A percentile compares a stretch with the other conserved stretches of the same genome.
These are phyloP conservation scores for Arxiozyma telluris DNA, from an alignment of 1,139 yeast species.

Conservation along the genomic window DNA sequence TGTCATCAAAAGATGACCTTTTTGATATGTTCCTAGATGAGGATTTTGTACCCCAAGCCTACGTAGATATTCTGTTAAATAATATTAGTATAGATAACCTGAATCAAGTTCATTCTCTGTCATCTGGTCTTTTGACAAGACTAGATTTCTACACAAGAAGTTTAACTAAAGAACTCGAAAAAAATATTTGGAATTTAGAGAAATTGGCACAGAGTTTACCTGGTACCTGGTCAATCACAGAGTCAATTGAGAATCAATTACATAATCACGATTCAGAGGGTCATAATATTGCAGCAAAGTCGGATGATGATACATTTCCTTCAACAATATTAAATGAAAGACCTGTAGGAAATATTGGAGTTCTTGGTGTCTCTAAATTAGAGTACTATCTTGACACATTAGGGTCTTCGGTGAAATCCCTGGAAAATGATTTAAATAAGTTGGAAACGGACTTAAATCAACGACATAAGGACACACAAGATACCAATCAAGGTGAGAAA, in stretches of 20 bases:
- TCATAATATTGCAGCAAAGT: background rate
- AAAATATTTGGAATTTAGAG: conserved; percentile 39
- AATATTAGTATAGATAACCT: conserved; percentile 21
- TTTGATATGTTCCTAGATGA: conserved; percentile 42
- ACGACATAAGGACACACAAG: conserved; percentile 9
- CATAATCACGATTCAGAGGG: background rate
- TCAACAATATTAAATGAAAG: background rate
- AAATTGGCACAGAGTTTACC: conserved; percentile 27
- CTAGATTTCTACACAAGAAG: conserved; percentile 55
- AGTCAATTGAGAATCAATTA: background rate
- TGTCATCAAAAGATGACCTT: conserved; percentile 24
- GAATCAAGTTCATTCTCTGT: conserved; percentile 32
- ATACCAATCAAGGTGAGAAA: conserved; percentile 6
- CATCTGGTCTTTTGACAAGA: conserved; percentile 43
- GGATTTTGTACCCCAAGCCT: conserved; percentile 42
- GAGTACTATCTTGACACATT: conserved; percentile 57
- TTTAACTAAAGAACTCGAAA: conserved; percentile 43
- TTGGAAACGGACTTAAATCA: conserved; percentile 28
- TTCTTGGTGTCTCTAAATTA: conserved; percentile 37
- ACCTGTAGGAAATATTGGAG: background rate
- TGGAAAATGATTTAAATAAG: conserved; percentile 41
- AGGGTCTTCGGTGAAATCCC: conserved; percentile 46
- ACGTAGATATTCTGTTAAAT: conserved; percentile 38
- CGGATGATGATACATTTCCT: background rate
- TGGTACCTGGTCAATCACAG: conserved; percentile 18